A percentile compares a stretch with the other conserved stretches of the same genome.
Evolutionary conservation across 352 stramenopile species (phyloP).

Genomic region (Pythium utonaiense): DNA sequence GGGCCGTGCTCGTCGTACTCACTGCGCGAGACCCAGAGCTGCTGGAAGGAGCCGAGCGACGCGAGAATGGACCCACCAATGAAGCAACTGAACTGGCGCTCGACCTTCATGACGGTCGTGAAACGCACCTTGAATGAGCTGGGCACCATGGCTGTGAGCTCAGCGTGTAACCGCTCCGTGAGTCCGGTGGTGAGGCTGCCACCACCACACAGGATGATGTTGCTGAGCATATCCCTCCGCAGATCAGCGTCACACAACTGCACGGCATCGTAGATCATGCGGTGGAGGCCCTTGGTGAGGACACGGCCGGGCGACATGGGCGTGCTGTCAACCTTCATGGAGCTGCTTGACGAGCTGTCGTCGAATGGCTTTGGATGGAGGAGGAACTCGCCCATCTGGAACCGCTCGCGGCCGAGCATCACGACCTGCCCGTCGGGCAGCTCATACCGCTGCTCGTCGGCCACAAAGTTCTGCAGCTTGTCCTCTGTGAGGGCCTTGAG

Average conservation of each 20-base stretch:
- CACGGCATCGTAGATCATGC: constrained; percentile 83
- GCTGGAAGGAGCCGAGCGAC: constrained; percentile 85
- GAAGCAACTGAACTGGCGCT: constrained; percentile 86
- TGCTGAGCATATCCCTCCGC: constrained; percentile 80
- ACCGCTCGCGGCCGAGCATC: constrained; percentile 62
- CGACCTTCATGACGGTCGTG: constrained; percentile 74
- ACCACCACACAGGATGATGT: constrained; percentile 86
- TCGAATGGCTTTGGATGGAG: constrained; percentile 64
- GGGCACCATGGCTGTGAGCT: constrained; percentile 74
- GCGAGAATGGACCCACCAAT: constrained; percentile 86
- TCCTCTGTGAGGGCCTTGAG: constrained; percentile 49
- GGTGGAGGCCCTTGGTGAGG: constrained; percentile 59
- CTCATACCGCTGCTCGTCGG: constrained; percentile 59
- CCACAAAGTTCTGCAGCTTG: constrained; percentile 22
- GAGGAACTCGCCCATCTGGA: constrained; percentile 71
- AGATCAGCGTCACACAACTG: constrained; percentile 81
- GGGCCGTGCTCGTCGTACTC: constrained; percentile 83
- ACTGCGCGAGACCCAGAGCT: constrained; percentile 83
- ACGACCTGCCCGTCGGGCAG: constrained; percentile 75
- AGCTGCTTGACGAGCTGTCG: constrained; percentile 2
- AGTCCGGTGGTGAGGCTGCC: constrained; percentile 69
- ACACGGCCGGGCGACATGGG: constrained; percentile 44
- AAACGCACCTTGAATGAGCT: constrained; percentile 88
- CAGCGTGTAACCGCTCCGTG: constrained; percentile 73
- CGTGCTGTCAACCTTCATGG: constrained; percentile 34